phyloP scores from a whole-genome alignment of 345 rosid genomes.

The Triadica sebifera region DNA sequence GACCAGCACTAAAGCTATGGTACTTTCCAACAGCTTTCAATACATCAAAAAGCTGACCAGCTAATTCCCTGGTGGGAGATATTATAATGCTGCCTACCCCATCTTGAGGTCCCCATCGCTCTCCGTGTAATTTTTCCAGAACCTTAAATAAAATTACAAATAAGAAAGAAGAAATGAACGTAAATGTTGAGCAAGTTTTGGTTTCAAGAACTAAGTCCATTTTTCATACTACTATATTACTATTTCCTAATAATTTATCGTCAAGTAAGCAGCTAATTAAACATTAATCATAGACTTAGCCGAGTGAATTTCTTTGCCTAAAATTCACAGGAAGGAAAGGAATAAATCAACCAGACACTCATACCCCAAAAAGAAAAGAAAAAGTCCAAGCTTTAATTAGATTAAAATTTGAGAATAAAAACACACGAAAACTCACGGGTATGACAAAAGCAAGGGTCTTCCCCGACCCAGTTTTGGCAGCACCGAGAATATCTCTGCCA shows the following conservation, averaged over 20 bases:
- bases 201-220: not conserved
- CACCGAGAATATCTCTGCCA: slow-evolving; percentile 87
- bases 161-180: not conserved
- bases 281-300: too few species aligned
- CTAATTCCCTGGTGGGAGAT: slow-evolving; percentile 89
- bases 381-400: too few species aligned
- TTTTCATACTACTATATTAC: not conserved
- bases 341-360: too few species aligned
- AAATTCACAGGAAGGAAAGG: too few species aligned
- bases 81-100: slow-evolving; percentile 93
- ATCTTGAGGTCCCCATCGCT: slow-evolving; percentile 84
- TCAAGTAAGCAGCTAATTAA: not conserved
- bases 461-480: slow-evolving; percentile 94
- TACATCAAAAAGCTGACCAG: slow-evolving; percentile 77
- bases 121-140: slow-evolving; percentile 73
- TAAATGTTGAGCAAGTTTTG: not conserved
- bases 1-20: slow-evolving; percentile 83
- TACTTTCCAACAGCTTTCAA: slow-evolving; percentile 68
- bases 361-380: too few species aligned
- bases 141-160: slow-evolving; percentile 38
- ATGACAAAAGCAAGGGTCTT: slow-evolving; percentile 88
- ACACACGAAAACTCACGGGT: slow-evolving; percentile 49
- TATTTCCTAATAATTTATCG: not conserved
- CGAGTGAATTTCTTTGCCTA: too few species aligned
- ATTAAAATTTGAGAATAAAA: not conserved